A percentile compares a stretch with the other conserved stretches of the same genome.
These are phyloP conservation scores for Psilocybe mexicana DNA, from an alignment of 1,284 basidiomycete species.

Conservation along the genomic window DNA sequence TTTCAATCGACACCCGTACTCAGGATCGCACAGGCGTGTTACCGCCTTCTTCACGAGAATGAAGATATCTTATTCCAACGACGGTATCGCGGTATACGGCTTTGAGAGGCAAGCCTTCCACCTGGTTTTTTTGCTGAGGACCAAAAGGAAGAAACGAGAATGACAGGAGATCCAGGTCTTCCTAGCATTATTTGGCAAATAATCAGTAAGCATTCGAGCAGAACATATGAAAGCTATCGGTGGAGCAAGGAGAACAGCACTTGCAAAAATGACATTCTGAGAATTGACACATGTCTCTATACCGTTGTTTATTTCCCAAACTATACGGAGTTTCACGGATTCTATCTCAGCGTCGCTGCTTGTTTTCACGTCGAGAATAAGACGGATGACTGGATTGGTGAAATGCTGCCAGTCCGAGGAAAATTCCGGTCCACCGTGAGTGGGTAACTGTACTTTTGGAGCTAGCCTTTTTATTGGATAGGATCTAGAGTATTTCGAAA, in stretches of 20 bases:
- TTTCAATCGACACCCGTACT: background rate
- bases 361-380: constrained; percentile 63
- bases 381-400: constrained; percentile 62
- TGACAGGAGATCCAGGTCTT: constrained; percentile 69
- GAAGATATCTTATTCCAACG: constrained; percentile 72
- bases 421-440: constrained; percentile 23
- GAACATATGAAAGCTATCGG: constrained; percentile 6
- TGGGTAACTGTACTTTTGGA: constrained; percentile 12
- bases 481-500: constrained; percentile 69
- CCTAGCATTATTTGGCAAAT: constrained; percentile 39
- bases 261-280: constrained; percentile 63
- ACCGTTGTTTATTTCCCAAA: constrained; percentile 56
- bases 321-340: constrained; percentile 61
- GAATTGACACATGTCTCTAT: constrained; percentile 41
- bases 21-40: constrained; percentile 37
- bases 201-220: background rate
- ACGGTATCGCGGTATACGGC: constrained; percentile 72
- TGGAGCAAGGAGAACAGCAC: constrained; percentile 27
- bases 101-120: constrained; percentile 65
- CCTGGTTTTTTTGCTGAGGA: constrained; percentile 29
- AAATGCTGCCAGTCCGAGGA: constrained; percentile 75
- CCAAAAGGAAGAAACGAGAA: constrained; percentile 50
- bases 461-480: constrained; percentile 38
- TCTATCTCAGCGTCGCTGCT: constrained; percentile 47
- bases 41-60: constrained; percentile 41